Conservation (phyloP, 2,329 filamentous ascomycete genomes). For the Xylariaceae sp. region DNA sequence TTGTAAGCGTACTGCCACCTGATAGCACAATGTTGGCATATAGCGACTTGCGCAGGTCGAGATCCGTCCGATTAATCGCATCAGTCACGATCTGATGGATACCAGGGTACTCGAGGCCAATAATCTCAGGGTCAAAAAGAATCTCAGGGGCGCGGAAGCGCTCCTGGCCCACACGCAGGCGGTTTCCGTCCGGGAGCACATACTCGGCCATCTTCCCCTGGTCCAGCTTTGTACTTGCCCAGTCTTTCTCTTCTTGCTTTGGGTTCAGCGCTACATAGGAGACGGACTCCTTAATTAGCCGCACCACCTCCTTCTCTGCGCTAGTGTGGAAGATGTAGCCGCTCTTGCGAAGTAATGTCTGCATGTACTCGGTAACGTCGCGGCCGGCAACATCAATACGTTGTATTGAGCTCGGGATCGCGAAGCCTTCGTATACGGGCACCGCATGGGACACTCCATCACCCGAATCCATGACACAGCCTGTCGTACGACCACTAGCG, state of each 20-base stretch:
- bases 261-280: conserved; percentile 92
- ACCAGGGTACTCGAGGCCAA: conserved; percentile 94
- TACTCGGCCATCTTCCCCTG: conserved; percentile 85
- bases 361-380: conserved; percentile 95
- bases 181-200: conserved; percentile 88
- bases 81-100: conserved; percentile 98
- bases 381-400: conserved; percentile 95
- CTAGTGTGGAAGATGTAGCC: conserved; percentile 97
- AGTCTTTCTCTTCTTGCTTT: conserved; percentile 95
- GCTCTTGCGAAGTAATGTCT: conserved; percentile 87
- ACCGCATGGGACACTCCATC: conserved; percentile 98
- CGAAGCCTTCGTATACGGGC: conserved; percentile 96
- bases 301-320: conserved; percentile 98
- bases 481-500: conserved; percentile 93
- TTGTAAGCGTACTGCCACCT: conserved; percentile 93
- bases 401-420: conserved; percentile 93
- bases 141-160: conserved; percentile 97
- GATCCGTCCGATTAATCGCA: conserved; percentile 90
- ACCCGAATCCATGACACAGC: conserved; percentile 92
- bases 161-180: conserved; percentile 89
- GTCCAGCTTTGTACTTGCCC: conserved; percentile 79
- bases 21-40: conserved; percentile 98
- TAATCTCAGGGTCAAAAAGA: conserved; percentile 95
- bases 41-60: conserved; percentile 91
- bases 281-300: conserved; percentile 93